phyloP scores from a whole-genome alignment of 352 stramenopile species.

The Phytophthora europaea region DNA sequence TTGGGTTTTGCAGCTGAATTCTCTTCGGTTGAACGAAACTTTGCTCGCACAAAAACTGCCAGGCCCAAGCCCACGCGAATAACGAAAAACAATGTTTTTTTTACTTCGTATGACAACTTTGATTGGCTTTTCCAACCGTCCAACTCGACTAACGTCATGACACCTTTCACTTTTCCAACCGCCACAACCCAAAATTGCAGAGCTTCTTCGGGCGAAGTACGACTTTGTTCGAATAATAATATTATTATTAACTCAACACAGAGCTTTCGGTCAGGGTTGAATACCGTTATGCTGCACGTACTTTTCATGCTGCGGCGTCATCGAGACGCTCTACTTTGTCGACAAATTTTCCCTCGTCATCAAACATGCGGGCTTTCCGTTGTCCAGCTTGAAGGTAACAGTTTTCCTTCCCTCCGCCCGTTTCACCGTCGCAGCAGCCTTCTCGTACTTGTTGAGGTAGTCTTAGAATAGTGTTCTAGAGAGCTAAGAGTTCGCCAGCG shows the following conservation, averaged over 20 bases:
- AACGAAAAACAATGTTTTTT: too few relatives aligned
- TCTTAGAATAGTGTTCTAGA: not conserved
- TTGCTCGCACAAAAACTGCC: slow-evolving; percentile 21
- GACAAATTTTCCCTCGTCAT: not conserved
- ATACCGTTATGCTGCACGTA: too few relatives aligned
- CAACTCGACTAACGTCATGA: too few relatives aligned
- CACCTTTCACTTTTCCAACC: too few relatives aligned
- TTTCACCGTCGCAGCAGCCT: not conserved
- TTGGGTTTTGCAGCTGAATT: slow-evolving; percentile 21
- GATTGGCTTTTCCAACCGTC: too few relatives aligned
- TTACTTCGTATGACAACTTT: too few relatives aligned
- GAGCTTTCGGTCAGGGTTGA: too few relatives aligned
- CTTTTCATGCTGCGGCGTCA: not conserved
- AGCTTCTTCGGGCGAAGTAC: too few relatives aligned
- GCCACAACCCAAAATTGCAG: too few relatives aligned
- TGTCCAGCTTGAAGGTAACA: not conserved
- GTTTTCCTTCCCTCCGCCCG: not conserved
- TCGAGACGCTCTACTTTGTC: not conserved
- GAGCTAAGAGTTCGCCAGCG: too few relatives aligned
- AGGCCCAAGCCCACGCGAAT: not conserved
- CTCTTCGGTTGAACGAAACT: slow-evolving; percentile 21
- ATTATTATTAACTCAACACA: too few relatives aligned
- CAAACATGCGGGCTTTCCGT: not conserved
- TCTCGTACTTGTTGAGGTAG: not conserved
- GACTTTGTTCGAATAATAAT: too few relatives aligned